Percentiles rank a stretch among this genome's conserved stretches.
Evolutionary conservation across 352 stramenopile genomes (phyloP).

Genomic region (Phytophthora rubi): DNA sequence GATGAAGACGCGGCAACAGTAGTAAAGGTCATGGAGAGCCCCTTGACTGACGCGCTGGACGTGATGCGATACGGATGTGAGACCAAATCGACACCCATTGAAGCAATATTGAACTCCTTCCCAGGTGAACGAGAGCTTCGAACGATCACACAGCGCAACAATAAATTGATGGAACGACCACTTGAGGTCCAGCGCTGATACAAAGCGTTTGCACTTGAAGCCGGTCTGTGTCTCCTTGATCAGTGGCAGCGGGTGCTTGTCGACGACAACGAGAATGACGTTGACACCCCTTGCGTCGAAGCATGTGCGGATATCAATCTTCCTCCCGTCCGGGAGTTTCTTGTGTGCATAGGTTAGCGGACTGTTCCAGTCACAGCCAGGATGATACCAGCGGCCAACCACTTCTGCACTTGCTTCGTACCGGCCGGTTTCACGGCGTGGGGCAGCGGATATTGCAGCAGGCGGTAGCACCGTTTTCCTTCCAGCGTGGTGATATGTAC

Average conservation of each 20-base stretch:
- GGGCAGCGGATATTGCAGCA: background rate
- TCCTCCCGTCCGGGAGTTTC: slow-evolving; percentile 4
- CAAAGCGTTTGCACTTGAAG: slow-evolving; percentile 1
- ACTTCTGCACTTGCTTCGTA: background rate
- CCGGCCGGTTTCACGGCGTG: background rate
- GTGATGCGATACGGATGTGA: slow-evolving; percentile 4
- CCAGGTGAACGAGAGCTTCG: background rate
- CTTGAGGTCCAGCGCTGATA: background rate
- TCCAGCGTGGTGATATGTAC: background rate
- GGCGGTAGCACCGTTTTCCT: background rate
- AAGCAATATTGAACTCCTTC: slow-evolving; percentile 3
- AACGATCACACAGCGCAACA: background rate
- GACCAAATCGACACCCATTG: background rate
- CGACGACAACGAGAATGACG: background rate
- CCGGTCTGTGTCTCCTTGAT: background rate
- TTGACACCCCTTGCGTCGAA: background rate
- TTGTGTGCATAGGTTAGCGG: slow-evolving; percentile 1
- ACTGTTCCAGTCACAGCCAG: slow-evolving; percentile 2
- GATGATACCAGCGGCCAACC: no score
- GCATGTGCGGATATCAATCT: slow-evolving; percentile 8
- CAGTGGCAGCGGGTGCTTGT: background rate
- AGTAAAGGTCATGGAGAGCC: background rate
- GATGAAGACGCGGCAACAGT: slow-evolving; percentile 7
- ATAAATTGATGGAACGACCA: slow-evolving; percentile 1
- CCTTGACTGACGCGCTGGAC: slow-evolving; percentile 3